A percentile compares a stretch with the other conserved stretches of the same genome.
Conservation (phyloP, 2,329 filamentous ascomycete species). For the Aspergillus melleus region DNA sequence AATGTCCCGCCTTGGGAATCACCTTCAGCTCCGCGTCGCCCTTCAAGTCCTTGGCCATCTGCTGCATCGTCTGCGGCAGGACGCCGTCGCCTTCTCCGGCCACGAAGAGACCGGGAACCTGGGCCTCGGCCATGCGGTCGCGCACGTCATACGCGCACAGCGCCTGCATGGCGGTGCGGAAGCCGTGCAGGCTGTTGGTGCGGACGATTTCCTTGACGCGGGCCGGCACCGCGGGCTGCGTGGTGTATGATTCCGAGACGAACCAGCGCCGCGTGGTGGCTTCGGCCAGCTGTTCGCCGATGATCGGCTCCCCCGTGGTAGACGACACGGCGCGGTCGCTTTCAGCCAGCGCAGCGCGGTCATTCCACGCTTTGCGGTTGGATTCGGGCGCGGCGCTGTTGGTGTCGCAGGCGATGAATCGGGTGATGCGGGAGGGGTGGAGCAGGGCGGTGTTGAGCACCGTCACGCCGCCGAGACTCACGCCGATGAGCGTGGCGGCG, state of each 20-base stretch:
- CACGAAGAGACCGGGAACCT: slow-evolving; percentile 60
- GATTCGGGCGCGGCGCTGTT: slow-evolving; percentile 69
- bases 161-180: slow-evolving; percentile 75
- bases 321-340: slow-evolving; percentile 43
- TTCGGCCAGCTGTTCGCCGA: slow-evolving; percentile 63
- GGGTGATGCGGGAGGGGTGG: slow-evolving; percentile 59
- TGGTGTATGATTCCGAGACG: slow-evolving; percentile 58
- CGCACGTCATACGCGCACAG: slow-evolving; percentile 55
- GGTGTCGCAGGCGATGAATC: slow-evolving; percentile 76
- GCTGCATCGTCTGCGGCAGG: slow-evolving; percentile 76
- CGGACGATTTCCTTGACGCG: slow-evolving; percentile 69
- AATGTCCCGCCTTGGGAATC: slow-evolving; percentile 71
- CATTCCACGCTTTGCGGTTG: slow-evolving; percentile 78
- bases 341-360: slow-evolving; percentile 69
- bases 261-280: slow-evolving; percentile 79
- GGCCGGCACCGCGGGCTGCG: slow-evolving; percentile 50
- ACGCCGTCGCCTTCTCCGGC: slow-evolving; percentile 74
- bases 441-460: slow-evolving; percentile 70
- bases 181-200: slow-evolving; percentile 68
- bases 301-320: slow-evolving; percentile 53
- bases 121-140: slow-evolving; percentile 39
- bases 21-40: slow-evolving; percentile 60
- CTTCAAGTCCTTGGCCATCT: slow-evolving; percentile 64
- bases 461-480: slow-evolving; percentile 79
- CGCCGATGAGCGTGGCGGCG: slow-evolving; percentile 69